Conservation (phyloP, 208 protist species). For the Trypanosoma theileri region DNA sequence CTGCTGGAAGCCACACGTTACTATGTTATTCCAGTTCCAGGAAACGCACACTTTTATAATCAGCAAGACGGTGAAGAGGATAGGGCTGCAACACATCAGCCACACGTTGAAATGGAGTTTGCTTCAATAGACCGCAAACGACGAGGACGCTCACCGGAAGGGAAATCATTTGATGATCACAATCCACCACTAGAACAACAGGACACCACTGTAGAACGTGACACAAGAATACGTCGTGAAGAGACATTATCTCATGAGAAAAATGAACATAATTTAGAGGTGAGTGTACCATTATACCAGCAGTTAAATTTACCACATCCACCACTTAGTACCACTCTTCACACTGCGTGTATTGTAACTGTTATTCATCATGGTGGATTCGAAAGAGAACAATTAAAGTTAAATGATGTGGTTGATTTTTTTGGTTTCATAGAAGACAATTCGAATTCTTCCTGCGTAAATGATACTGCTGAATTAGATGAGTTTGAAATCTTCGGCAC, state of each 20-base stretch:
- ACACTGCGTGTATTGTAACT: slow-evolving; percentile 46
- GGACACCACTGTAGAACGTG: slow-evolving; percentile 1
- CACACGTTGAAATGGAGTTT: not conserved
- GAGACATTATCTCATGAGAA: not conserved
- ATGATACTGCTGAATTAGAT: slow-evolving; percentile 23
- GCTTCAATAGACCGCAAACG: slow-evolving; percentile 10
- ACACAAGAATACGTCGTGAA: slow-evolving; percentile 6
- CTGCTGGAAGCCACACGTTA: slow-evolving; percentile 63
- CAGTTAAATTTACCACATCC: slow-evolving; percentile 43
- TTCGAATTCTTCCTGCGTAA: not conserved
- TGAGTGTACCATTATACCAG: slow-evolving; percentile 8
- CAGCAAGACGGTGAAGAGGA: not conserved
- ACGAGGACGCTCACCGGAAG: slow-evolving; percentile 16
- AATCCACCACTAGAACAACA: not conserved
- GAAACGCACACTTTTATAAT: slow-evolving; percentile 70
- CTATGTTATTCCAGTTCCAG: slow-evolving; percentile 82
- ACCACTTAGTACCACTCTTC: slow-evolving; percentile 16
- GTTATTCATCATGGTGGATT: slow-evolving; percentile 26
- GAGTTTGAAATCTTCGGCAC: slow-evolving; percentile 45
- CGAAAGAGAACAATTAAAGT: slow-evolving; percentile 28
- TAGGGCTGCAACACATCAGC: not conserved
- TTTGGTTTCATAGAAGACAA: slow-evolving; percentile 62
- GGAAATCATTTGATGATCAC: not conserved
- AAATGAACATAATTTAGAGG: too few species aligned
- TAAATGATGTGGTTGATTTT: slow-evolving; percentile 78